Evolutionary conservation across 73 alveolate genomes (phyloP).

Genomic region (Paramecium sonneborni): DNA sequence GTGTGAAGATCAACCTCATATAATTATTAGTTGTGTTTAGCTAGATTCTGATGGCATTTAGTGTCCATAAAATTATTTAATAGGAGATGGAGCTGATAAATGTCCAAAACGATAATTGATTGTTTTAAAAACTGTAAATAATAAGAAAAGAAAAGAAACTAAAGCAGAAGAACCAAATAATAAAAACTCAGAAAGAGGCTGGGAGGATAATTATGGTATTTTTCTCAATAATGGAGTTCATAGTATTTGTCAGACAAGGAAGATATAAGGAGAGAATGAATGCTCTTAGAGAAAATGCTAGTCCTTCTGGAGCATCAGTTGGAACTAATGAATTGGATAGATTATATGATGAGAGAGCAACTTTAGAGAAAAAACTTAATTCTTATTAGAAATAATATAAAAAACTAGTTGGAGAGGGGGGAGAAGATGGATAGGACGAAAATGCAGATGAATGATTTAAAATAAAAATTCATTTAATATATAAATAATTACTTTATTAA

Average conservation of each 20-base stretch:
- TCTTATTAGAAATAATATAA: conserved; percentile 30
- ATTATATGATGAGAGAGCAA: conserved; percentile 11
- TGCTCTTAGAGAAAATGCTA: neutral
- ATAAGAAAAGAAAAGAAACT: conserved; percentile 5
- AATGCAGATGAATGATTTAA: neutral
- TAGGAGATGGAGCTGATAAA: conserved; percentile 39
- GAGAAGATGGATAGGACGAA: neutral
- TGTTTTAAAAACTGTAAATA: neutral
- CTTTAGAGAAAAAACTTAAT: neutral
- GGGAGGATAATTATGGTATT: conserved; percentile 45
- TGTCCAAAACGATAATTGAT: conserved; percentile 37
- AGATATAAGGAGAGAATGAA: conserved; percentile 50
- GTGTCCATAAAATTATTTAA: conserved; percentile 24
- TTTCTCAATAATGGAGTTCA: neutral
- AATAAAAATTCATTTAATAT: neutral
- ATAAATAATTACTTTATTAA: neutral
- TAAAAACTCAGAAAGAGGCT: conserved; percentile 35
- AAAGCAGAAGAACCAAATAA: conserved; percentile 48
- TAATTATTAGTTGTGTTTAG: conserved; percentile 17
- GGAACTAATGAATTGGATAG: conserved; percentile 26
- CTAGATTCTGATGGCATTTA: conserved; percentile 25
- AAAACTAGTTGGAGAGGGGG: conserved; percentile 33
- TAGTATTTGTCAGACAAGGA: conserved; percentile 33
- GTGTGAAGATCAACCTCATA: conserved; percentile 56
- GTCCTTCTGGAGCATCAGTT: conserved; percentile 5